Base-by-base conservation (phyloP, 2,329 filamentous ascomycete species). In the Phaeosphaeriaceae sp. region DNA sequence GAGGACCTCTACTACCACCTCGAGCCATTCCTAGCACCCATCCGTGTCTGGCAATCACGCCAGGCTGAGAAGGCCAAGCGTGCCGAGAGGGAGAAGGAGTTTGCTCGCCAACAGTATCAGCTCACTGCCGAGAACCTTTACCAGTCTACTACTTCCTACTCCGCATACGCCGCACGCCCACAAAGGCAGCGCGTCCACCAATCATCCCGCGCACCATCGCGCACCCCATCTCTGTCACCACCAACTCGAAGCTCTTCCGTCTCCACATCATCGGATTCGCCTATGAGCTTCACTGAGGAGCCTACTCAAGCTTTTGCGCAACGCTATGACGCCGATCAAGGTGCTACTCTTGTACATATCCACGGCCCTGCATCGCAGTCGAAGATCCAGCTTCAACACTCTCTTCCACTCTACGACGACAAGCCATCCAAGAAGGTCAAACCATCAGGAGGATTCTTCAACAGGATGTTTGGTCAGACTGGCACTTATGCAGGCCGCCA, bases 1-100 rank as follows among this genome's bases (percentile, higher is more conserved):
- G 82, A 92, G 47, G 92, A 97, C 66, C 86, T 99, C 35, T 91
- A 96, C 79, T 81, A 81, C 60, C 90, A 96, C 73, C 82, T 97
- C 33, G 91, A 97, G 63, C 84, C 84, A 34, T 97, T 97, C 81
- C 83, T 99, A 36, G 86, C 86, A 28, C 93, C 93, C 21, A 89
- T 97, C 68, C 89, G 92, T 54, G 71, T 79, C 62, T 80, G 74
- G 67, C 77, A 84, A 60, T 69, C 78, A 16, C 78, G 81, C 54
- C 75, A 81, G 48, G 79, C 81, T 51, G 79, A 84, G 64, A 81
- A 83, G 72, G 77, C 78, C 50, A 75, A 50, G 74, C 76, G 67
- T 69, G 78, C 57, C 64, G 75, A 74, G 52, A 68, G 69, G 55
- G 70, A 77, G 57, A 74, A 76, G 66, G 74, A 77, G 49, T 55